Evolutionary conservation across 768 basidiomycete species (phyloP), one percentile per base, ranked within the genome.

Genomic region (Candolleomyces efflorescens): DNA sequence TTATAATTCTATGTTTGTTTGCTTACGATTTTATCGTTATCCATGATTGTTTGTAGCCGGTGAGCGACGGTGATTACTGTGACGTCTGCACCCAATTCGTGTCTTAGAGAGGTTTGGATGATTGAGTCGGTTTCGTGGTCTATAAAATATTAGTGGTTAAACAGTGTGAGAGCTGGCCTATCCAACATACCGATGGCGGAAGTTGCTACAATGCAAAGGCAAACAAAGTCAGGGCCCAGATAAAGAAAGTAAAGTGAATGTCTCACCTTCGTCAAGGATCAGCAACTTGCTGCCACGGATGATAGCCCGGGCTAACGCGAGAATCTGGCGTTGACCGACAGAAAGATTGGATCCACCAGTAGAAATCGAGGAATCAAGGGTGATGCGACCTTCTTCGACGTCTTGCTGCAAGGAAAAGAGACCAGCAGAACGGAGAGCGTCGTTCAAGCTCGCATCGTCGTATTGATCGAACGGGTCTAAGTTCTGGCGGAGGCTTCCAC

Each of bases 241-340:
- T 24, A 17, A 53, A 17, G 11, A 4, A 6, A 41, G 15, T 5
- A 9, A n/a, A 36, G 15, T 18, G 20, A 0, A 0, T 60, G 69
- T 70, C 62, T 69, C 72, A 66, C 83, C 84, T 69, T 85, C 84
- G 65, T 83, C 84, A 26, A 85, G 68, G 36, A 86, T 80, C 36
- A 86, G 74, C 32, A 86, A 71, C 36, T 80, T 76, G 67, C 79
- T 84, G 32, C 77, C 73, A 13, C 79, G 72, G 10, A 84, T 69
- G 54, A 84, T 73, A 6, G 81, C 83, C 41, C 82, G 73, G 7
- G 84, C 84, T 67, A 86, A 73, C 15, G 84, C 82, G 48, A 86
- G 77, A 53, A 86, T 76, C 63, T 90, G 88, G 13, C 88, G 70
- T 64, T 90, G 87, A 23, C 89, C 89, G 52, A 86, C 83, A 1